Conservation (phyloP, 257 asterid genomes). For the Ballota nigra region DNA sequence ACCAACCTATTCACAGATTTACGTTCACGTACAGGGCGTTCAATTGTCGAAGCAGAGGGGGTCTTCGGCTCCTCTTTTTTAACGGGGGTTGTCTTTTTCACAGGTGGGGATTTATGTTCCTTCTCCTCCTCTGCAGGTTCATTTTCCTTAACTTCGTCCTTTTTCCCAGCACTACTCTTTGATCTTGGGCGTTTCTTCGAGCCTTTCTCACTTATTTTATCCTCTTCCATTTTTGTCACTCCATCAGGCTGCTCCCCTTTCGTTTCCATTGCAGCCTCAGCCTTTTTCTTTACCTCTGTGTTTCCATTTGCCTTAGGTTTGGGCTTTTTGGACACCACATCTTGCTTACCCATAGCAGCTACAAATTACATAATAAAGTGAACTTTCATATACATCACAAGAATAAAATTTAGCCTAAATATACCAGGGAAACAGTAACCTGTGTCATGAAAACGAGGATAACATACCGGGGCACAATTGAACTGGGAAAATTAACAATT, state of each 20-base stretch:
- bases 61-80: slow-evolving; percentile 57
- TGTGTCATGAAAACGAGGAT: not conserved
- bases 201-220: slow-evolving; percentile 26
- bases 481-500: not conserved
- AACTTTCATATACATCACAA: not conserved
- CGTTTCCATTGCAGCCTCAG: slow-evolving; percentile 23
- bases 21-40: slow-evolving; percentile 91
- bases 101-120: slow-evolving; percentile 26
- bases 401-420: not conserved
- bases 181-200: slow-evolving; percentile 57
- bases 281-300: slow-evolving; percentile 22
- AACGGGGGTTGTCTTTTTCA: slow-evolving; percentile 26
- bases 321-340: slow-evolving; percentile 38
- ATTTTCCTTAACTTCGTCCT: slow-evolving; percentile 36
- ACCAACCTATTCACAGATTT: slow-evolving; percentile 93
- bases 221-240: slow-evolving; percentile 31
- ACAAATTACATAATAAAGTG: slow-evolving; percentile 5
- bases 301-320: slow-evolving; percentile 47
- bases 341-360: slow-evolving; percentile 63
- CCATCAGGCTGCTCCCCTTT: slow-evolving; percentile 26
- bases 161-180: slow-evolving; percentile 38
- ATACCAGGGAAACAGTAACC: not conserved
- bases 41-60: slow-evolving; percentile 50
- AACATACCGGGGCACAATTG: not conserved
- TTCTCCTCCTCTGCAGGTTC: slow-evolving; percentile 49